phyloP scores from a whole-genome alignment of 805 yeast species.

The Scheffersomyces amazonensis region DNA sequence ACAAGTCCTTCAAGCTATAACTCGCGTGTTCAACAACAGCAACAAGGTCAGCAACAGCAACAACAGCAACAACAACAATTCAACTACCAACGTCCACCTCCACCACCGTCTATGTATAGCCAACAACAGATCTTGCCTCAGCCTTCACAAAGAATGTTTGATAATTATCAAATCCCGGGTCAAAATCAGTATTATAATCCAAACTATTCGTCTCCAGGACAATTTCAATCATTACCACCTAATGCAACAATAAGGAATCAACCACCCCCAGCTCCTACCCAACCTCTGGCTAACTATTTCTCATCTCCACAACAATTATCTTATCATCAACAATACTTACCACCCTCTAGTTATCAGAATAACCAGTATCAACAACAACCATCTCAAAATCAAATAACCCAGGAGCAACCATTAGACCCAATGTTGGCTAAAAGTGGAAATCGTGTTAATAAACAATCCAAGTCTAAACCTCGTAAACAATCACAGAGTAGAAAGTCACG shows the following conservation, averaged over 20 bases:
- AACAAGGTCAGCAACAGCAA: slow-evolving; percentile 11
- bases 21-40: slow-evolving; percentile 6
- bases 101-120: not conserved
- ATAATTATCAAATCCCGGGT: slow-evolving; percentile 10
- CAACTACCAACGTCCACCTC: not conserved
- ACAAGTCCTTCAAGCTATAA: slow-evolving; percentile 26
- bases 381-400: slow-evolving; percentile 4
- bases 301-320: slow-evolving; percentile 9
- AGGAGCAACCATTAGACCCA: slow-evolving; percentile 3
- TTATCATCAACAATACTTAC: slow-evolving; percentile 9
- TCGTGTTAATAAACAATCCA: slow-evolving; percentile 7
- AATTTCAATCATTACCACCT: slow-evolving; percentile 4
- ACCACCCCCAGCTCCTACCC: slow-evolving; percentile 2
- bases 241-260: slow-evolving; percentile 3
- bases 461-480: slow-evolving; percentile 12
- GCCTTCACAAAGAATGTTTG: slow-evolving; percentile 9
- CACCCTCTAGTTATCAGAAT: slow-evolving; percentile 3
- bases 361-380: slow-evolving; percentile 4
- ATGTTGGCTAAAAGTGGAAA: slow-evolving; percentile 1
- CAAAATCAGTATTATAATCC: slow-evolving; percentile 10
- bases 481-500: slow-evolving; percentile 1
- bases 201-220: slow-evolving; percentile 2
- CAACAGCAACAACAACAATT: slow-evolving; percentile 14
- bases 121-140: slow-evolving; percentile 3
- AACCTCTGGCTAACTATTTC: slow-evolving; percentile 10